These are phyloP conservation scores for Jaltomata sinuosa DNA, from an alignment of 257 asterid species.

Conservation along the genomic window DNA sequence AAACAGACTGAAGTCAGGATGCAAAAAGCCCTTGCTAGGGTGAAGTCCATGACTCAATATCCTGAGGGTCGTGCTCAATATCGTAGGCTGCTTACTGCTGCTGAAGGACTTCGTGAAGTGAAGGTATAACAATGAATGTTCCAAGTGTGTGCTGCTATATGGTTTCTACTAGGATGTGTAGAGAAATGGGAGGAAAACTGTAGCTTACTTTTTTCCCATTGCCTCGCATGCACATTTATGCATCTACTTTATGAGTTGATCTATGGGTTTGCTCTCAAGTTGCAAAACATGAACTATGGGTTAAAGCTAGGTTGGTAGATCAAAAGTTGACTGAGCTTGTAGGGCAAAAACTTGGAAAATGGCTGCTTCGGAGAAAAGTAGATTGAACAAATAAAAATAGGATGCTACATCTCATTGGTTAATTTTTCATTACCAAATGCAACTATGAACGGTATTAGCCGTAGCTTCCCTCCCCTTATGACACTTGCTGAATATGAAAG, in stretches of 20 bases:
- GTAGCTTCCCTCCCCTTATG: not conserved
- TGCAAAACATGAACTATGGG: not conserved
- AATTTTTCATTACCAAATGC: not conserved
- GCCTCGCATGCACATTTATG: not conserved
- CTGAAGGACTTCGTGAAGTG: conserved; percentile 70
- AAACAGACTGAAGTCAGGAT: conserved; percentile 79
- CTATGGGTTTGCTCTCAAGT: not conserved
- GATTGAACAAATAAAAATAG: not conserved
- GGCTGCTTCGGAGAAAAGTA: not conserved
- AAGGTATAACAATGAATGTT: conserved; percentile 35
- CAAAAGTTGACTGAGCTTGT: not conserved
- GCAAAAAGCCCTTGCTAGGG: conserved; percentile 85
- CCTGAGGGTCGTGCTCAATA: conserved; percentile 93
- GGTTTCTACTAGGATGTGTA: not conserved
- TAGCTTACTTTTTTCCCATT: not conserved
- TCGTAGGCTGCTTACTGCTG: conserved; percentile 76
- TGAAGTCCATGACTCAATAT: conserved; percentile 80
- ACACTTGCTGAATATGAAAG: not conserved
- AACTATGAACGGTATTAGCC: not conserved
- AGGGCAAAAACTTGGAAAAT: not conserved
- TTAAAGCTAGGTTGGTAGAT: not conserved
- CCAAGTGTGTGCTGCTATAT: not conserved
- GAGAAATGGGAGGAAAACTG: not conserved
- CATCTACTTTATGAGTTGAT: not conserved
- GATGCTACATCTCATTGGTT: not conserved